Base-by-base conservation (phyloP, 1,139 yeast genomes). In the Taphrina pruni region DNA sequence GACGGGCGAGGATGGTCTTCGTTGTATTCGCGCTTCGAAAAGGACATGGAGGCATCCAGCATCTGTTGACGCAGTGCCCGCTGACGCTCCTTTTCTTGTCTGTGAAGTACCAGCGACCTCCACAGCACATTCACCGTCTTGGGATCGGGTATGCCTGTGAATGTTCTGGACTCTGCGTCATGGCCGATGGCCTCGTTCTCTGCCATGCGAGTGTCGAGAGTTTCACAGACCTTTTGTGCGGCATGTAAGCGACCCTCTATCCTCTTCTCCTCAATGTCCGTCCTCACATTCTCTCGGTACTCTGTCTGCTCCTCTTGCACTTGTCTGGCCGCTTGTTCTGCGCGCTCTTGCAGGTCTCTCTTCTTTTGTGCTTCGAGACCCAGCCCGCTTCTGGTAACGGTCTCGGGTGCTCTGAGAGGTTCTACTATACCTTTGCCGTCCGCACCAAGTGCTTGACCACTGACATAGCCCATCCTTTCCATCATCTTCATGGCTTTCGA, bases 381-480 rank as follows among this genome's bases (percentile, higher is more conserved):
- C 68, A 72, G 74, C 3, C 73, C 78, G 4, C 71, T 72, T 74
- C 75, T 56, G 75, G 77, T 72, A 69, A 21, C 60, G 52, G 17
- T 14, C 43, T 50, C 60, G 21, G 55, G 20, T 17, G 52, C 70
- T n/a, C 65, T 56, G 45, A 65, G 51, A 9, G 72, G 72, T 57
- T 71, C 74, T 3, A 43, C 17, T 32, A n/a, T 32, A 5, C 70
- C 69, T 5, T 70, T 48, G 21, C 70, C 73, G 21, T 74, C 72
- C 20, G 71, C 72, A 0, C 87, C 87, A 20, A 85, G 75, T 0
- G 81, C 72, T 12, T 80, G 78, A 11, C 86, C 87, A 1, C 79
- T 75, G 70, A 78, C 79, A 73, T 81, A 86, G 1, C 88, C 88
- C 88, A 86, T 85, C 73, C 80, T 82, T 72, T 80, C 78, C 88